Conservation (phyloP, 2,329 filamentous ascomycete species). For the Sphaceloma murrayae region DNA sequence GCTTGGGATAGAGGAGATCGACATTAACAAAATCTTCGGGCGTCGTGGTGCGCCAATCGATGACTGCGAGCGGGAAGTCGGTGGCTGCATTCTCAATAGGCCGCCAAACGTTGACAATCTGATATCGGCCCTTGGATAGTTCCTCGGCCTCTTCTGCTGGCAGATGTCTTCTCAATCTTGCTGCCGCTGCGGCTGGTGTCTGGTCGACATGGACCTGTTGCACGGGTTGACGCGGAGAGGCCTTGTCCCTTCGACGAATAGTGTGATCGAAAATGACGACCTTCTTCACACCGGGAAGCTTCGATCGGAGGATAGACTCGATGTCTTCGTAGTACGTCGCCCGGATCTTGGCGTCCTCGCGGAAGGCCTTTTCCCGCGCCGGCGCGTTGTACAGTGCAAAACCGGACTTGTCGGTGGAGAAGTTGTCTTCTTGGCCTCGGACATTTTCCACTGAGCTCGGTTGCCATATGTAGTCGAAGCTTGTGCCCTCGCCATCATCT, state of each 20-base stretch:
- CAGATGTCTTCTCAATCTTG: slow-evolving; percentile 53
- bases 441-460: slow-evolving; percentile 46
- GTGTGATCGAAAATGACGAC: slow-evolving; percentile 66
- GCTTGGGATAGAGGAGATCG: slow-evolving; percentile 52
- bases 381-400: slow-evolving; percentile 49
- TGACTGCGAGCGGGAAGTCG: slow-evolving; percentile 58
- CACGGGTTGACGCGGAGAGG: slow-evolving; percentile 53
- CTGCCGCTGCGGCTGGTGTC: slow-evolving; percentile 52
- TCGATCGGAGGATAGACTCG: slow-evolving; percentile 46
- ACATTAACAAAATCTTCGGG: slow-evolving; percentile 51
- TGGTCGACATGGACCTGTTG: slow-evolving; percentile 65
- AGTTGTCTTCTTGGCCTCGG: slow-evolving; percentile 40
- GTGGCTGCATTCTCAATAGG: slow-evolving; percentile 56
- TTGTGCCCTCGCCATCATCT: slow-evolving; percentile 48
- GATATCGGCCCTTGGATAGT: slow-evolving; percentile 49
- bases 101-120: slow-evolving; percentile 64
- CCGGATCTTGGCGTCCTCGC: slow-evolving; percentile 47
- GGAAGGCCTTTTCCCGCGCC: slow-evolving; percentile 46
- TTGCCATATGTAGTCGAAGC: slow-evolving; percentile 41
- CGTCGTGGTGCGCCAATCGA: slow-evolving; percentile 52
- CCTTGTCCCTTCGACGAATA: slow-evolving; percentile 48
- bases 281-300: slow-evolving; percentile 48
- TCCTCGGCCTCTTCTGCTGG: slow-evolving; percentile 46
- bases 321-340: slow-evolving; percentile 53
- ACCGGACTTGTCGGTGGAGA: slow-evolving; percentile 49